phyloP scores from a whole-genome alignment of 2,329 filamentous ascomycete genomes.

The Basipetospora sp. region DNA sequence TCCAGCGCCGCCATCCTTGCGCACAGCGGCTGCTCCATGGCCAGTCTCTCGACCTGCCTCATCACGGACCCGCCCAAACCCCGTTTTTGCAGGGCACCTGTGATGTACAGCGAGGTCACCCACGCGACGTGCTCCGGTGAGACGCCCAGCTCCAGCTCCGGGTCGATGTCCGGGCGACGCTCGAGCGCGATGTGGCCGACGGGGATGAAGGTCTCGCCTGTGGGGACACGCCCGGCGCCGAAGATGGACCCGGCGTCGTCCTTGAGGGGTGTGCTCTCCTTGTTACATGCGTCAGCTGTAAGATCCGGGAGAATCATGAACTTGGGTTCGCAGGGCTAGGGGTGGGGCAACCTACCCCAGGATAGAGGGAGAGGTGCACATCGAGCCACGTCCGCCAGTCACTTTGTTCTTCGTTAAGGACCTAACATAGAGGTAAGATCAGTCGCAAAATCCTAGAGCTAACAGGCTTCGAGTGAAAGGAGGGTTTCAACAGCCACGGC shows the following conservation, averaged over 20 bases:
- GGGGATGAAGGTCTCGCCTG: conserved; percentile 18
- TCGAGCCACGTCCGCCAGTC: conserved; percentile 16
- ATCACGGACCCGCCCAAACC: conserved; percentile 24
- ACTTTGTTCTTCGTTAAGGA: conserved; percentile 16
- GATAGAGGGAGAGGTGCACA: conserved; percentile 17
- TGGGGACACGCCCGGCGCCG: conserved; percentile 16
- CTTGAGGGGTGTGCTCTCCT: conserved; percentile 20
- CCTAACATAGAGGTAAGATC: conserved; percentile 7
- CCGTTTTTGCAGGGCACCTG: conserved; percentile 20
- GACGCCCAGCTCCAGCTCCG: conserved; percentile 16
- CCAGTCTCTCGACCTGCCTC: conserved; percentile 19
- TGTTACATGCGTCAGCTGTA: conserved; percentile 4
- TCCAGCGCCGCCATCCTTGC: conserved; percentile 22
- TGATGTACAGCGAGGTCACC: conserved; percentile 27
- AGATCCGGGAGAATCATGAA: background rate
- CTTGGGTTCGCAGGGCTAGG: background rate
- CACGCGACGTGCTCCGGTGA: conserved; percentile 19
- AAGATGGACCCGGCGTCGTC: conserved; percentile 21
- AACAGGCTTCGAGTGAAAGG: background rate
- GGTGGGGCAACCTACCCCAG: conserved; percentile 13
- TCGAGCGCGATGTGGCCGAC: conserved; percentile 27
- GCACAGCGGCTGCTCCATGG: conserved; percentile 17
- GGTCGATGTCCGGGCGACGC: conserved; percentile 17
- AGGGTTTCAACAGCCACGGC: background rate
- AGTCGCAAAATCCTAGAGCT: background rate